Conservation (phyloP, 208 protist genomes). For the Wallacemonas rigidus region DNA sequence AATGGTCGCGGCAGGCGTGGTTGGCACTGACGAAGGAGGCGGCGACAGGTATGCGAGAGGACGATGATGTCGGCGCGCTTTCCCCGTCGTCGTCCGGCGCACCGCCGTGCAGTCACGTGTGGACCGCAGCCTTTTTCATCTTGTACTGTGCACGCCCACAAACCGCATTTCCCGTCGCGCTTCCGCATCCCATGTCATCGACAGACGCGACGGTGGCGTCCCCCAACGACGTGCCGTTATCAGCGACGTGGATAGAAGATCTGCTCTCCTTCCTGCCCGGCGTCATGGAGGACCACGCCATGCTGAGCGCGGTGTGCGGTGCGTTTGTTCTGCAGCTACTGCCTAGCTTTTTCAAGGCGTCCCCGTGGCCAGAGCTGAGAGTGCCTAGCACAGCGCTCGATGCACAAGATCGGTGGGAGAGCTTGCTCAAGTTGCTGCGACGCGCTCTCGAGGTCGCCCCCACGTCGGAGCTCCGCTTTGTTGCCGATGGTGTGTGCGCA, state of each 20-base stretch:
- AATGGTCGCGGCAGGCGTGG: conserved; percentile 32
- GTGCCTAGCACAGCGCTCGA: conserved; percentile 19
- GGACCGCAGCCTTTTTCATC: conserved; percentile 74
- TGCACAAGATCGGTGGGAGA: neutral
- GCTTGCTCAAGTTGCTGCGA: neutral
- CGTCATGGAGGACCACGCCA: conserved; percentile 27
- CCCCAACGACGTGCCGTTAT: neutral
- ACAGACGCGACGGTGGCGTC: neutral
- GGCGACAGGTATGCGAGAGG: neutral
- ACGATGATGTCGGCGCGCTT: neutral
- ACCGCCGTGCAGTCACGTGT: conserved; percentile 31
- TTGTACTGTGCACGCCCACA: conserved; percentile 23
- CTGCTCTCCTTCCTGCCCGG: conserved; percentile 36
- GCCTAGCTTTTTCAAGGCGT: neutral
- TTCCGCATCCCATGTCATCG: neutral
- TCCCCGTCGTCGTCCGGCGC: neutral
- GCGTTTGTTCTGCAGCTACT: conserved; percentile 41
- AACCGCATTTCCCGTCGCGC: neutral
- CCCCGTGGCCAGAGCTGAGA: conserved; percentile 9
- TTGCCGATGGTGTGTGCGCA: neutral
- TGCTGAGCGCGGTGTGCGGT: conserved; percentile 60
- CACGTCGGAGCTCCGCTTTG: conserved; percentile 1
- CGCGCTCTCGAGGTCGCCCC: conserved; percentile 6
- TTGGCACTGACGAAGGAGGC: conserved; percentile 23
- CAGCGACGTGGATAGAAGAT: conserved; percentile 56